A percentile compares a stretch with the other conserved stretches of the same genome.
These are phyloP conservation scores for Pistacia atlantica DNA, from an alignment of 345 rosid genomes.

Conservation along the genomic window DNA sequence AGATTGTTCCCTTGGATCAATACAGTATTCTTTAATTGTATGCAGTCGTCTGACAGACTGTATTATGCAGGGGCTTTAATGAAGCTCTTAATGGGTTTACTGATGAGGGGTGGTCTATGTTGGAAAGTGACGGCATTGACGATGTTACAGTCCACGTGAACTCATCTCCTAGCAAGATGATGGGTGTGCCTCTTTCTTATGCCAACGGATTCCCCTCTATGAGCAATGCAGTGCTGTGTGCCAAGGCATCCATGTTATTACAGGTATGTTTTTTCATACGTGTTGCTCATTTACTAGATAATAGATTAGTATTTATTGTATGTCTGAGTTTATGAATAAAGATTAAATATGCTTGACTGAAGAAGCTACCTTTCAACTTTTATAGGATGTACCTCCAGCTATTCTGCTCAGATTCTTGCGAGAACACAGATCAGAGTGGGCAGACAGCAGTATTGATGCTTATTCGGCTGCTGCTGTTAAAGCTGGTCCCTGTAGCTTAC, in stretches of 20 bases:
- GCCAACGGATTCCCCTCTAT: constrained; percentile 71
- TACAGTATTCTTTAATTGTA: background rate
- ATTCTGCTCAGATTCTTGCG: constrained; percentile 86
- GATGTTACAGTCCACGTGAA: constrained; percentile 92
- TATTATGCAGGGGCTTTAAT: constrained; percentile 77
- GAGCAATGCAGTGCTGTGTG: constrained; percentile 78
- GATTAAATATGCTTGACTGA: background rate
- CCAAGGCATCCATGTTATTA: constrained; percentile 96
- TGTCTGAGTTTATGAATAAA: background rate
- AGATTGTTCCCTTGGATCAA: background rate
- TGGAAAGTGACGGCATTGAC: constrained; percentile 92
- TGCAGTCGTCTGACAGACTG: constrained; percentile 15
- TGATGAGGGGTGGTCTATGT: constrained; percentile 93
- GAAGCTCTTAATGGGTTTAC: constrained; percentile 94
- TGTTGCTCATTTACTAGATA: background rate
- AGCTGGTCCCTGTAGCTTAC: constrained; percentile 80
- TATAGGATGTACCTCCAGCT: constrained; percentile 95
- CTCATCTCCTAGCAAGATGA: constrained; percentile 83
- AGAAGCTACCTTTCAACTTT: background rate
- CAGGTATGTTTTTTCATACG: constrained; percentile 46
- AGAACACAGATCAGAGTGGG: constrained; percentile 99
- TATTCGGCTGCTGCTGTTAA: constrained; percentile 93
- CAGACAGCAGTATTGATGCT: constrained; percentile 88
- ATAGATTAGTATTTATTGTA: background rate
- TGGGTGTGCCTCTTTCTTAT: constrained; percentile 71